phyloP scores from a whole-genome alignment of 306 rosid genomes.

The Dalbergia cultrata region DNA sequence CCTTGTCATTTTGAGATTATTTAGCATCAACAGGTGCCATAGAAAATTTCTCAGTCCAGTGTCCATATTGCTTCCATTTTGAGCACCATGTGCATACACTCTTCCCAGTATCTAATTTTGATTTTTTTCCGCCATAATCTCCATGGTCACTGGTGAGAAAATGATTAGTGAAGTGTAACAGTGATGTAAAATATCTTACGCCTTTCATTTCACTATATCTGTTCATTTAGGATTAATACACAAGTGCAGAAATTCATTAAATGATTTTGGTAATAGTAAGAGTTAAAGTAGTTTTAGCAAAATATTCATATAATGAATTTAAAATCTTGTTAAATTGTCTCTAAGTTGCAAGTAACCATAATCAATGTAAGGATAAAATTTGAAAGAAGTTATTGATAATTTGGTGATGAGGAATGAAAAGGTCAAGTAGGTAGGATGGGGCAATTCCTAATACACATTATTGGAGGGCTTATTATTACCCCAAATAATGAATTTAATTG shows the following conservation, averaged over 20 bases:
- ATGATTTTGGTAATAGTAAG: too few species aligned
- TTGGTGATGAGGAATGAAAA: too few species aligned
- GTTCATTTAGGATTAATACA: too few species aligned
- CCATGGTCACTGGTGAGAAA: slow-evolving; percentile 13
- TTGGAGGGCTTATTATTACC: slow-evolving; percentile 15
- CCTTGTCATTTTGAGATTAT: slow-evolving; percentile 44
- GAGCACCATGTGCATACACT: slow-evolving; percentile 37
- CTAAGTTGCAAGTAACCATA: too few species aligned
- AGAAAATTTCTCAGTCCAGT: slow-evolving; percentile 37
- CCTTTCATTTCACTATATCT: too few species aligned
- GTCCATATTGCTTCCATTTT: slow-evolving; percentile 18
- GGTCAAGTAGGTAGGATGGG: neutral
- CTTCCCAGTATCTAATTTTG: neutral
- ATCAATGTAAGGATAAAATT: too few species aligned
- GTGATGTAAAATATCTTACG: too few species aligned
- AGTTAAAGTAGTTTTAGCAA: too few species aligned
- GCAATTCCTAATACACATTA: neutral
- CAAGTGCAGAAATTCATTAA: too few species aligned
- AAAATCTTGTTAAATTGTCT: too few species aligned
- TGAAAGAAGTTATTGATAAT: too few species aligned
- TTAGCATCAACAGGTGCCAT: slow-evolving; percentile 41
- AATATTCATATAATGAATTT: too few species aligned
- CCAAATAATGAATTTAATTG: slow-evolving; percentile 15
- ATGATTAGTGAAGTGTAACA: neutral
- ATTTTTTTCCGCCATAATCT: neutral